Conservation (phyloP, 495 filamentous ascomycete species). For the Aspergillus coremiiformis region DNA sequence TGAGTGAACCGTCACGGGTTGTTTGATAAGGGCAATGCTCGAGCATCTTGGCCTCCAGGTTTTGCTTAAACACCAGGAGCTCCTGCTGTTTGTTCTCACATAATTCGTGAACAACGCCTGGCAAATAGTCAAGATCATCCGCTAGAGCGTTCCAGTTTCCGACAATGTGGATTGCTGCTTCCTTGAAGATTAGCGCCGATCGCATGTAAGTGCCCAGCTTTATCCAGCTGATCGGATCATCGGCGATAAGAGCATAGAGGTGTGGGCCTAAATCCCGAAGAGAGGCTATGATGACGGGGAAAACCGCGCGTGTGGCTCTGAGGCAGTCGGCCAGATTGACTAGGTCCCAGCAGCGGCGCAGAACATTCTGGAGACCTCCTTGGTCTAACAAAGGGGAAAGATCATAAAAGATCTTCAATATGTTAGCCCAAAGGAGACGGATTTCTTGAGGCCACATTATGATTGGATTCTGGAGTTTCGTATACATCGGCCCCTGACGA, state of each 20-base stretch:
- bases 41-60: conserved; percentile 19
- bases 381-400: conserved; percentile 21
- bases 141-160: conserved; percentile 31
- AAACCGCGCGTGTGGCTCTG: conserved; percentile 23
- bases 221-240: conserved; percentile 34
- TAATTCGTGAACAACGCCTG: conserved; percentile 15
- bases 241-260: conserved; percentile 32
- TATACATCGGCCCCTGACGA: background rate
- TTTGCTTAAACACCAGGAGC: conserved; percentile 1
- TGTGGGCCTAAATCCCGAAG: conserved; percentile 32
- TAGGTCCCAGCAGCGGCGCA: conserved; percentile 25
- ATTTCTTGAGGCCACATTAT: conserved; percentile 6
- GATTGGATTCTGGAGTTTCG: background rate
- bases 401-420: conserved; percentile 32
- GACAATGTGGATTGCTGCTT: conserved; percentile 41
- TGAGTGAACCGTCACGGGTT: background rate
- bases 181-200: conserved; percentile 38
- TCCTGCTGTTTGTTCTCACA: conserved; percentile 15
- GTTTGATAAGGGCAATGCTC: background rate
- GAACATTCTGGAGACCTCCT: conserved; percentile 14
- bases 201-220: conserved; percentile 31
- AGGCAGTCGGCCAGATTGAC: conserved; percentile 37
- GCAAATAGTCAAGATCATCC: conserved; percentile 9
- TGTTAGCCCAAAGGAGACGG: conserved; percentile 9
- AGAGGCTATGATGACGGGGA: conserved; percentile 29